These are phyloP conservation scores for Parachaetomium inaequale DNA, from an alignment of 495 filamentous ascomycete species.

Conservation along the genomic window DNA sequence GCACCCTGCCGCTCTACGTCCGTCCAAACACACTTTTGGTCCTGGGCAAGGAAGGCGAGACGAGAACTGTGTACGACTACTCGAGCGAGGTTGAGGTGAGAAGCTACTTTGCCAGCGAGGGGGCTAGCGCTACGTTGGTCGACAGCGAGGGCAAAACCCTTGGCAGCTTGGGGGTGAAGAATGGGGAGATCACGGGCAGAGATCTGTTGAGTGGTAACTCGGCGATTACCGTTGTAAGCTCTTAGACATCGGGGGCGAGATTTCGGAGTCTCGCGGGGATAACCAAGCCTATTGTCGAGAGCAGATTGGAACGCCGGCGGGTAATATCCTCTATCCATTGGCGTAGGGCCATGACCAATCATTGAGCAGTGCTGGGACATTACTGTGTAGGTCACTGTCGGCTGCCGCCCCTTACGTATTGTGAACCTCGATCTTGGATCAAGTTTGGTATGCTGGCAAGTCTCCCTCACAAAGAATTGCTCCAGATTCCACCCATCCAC, in stretches of 20 bases:
- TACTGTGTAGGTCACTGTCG: too few relatives aligned
- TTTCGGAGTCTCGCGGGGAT: background rate
- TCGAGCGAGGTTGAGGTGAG: slow-evolving; percentile 41
- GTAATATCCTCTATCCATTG: too few relatives aligned
- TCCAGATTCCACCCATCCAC: too few relatives aligned
- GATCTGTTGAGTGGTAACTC: slow-evolving; percentile 6
- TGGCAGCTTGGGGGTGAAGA: slow-evolving; percentile 31
- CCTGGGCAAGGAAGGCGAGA: slow-evolving; percentile 43
- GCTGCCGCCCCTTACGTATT: too few relatives aligned
- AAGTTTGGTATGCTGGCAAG: too few relatives aligned
- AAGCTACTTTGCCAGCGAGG: slow-evolving; percentile 36
- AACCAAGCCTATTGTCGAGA: too few relatives aligned
- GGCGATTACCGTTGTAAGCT: background rate
- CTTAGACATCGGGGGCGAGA: background rate
- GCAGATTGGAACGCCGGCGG: too few relatives aligned
- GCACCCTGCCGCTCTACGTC: slow-evolving; percentile 48
- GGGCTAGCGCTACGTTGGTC: slow-evolving; percentile 36
- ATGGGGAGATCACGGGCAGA: slow-evolving; percentile 6
- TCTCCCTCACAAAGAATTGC: too few relatives aligned
- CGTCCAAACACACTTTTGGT: slow-evolving; percentile 47
- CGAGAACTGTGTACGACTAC: slow-evolving; percentile 51
- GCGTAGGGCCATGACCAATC: too few relatives aligned
- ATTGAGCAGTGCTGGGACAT: too few relatives aligned
- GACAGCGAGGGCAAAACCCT: slow-evolving; percentile 34
- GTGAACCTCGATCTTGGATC: too few relatives aligned